Conservation (phyloP, 371 early-diverging fungal genomes). For the Actinomortierella wolfii region DNA sequence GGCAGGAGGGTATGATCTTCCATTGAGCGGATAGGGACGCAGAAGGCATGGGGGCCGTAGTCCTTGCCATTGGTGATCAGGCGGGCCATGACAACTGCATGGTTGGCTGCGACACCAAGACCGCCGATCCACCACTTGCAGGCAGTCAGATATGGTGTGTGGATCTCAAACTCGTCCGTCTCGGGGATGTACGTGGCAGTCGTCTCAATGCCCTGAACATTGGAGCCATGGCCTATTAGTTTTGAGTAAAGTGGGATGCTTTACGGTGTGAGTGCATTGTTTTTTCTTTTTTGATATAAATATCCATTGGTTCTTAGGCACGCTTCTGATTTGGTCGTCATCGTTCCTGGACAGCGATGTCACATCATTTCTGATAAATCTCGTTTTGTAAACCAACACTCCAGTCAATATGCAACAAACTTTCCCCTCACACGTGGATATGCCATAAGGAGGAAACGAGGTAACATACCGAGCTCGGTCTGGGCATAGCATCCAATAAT, state of each 20-base stretch:
- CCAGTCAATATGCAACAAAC: no score
- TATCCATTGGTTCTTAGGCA: constrained; percentile 47
- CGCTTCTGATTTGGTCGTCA: no score
- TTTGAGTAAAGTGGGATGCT: constrained; percentile 16
- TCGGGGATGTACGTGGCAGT: constrained; percentile 88
- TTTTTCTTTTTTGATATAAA: constrained; percentile 6
- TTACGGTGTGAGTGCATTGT: background rate
- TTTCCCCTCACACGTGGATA: no score
- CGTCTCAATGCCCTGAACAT: constrained; percentile 92
- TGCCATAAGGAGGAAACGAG: background rate
- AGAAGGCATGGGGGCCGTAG: constrained; percentile 80
- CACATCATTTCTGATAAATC: constrained; percentile 26
- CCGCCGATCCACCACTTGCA: constrained; percentile 99
- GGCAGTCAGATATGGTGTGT: constrained; percentile 89
- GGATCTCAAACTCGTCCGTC: constrained; percentile 86
- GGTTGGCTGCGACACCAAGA: constrained; percentile 81
- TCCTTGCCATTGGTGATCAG: constrained; percentile 76
- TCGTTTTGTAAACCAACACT: constrained; percentile 60
- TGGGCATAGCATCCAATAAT: constrained; percentile 92
- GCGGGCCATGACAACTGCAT: constrained; percentile 86
- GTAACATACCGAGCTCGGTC: constrained; percentile 68
- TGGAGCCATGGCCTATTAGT: constrained; percentile 78
- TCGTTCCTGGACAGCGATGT: no score
- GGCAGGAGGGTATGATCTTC: constrained; percentile 61
- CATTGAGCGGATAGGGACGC: constrained; percentile 68